A percentile compares a stretch with the other conserved stretches of the same genome.
These are phyloP conservation scores for Nakazawaea sp. DNA, from an alignment of 805 yeast genomes.

Conservation along the genomic window DNA sequence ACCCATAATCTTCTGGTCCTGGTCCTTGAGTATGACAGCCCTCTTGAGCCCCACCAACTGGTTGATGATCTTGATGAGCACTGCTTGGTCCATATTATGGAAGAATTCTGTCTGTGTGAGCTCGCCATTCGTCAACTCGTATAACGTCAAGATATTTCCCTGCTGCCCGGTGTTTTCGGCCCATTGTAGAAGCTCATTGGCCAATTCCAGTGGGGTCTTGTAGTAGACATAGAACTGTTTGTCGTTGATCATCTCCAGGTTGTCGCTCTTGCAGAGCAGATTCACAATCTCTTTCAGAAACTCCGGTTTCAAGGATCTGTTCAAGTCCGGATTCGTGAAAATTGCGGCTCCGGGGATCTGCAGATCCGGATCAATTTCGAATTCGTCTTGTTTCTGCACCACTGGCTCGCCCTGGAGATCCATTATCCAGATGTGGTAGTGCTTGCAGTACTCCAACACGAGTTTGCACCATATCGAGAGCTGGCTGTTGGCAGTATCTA, in stretches of 20 bases:
- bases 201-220: slow-evolving; percentile 68
- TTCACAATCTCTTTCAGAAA: slow-evolving; percentile 50
- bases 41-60: slow-evolving; percentile 59
- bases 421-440: slow-evolving; percentile 48
- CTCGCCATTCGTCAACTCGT: slow-evolving; percentile 70
- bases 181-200: slow-evolving; percentile 56
- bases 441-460: slow-evolving; percentile 53
- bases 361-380: background rate
- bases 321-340: slow-evolving; percentile 45
- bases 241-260: slow-evolving; percentile 26
- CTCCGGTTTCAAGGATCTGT: slow-evolving; percentile 46
- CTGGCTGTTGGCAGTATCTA: slow-evolving; percentile 71
- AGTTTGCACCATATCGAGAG: slow-evolving; percentile 70
- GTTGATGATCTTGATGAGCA: slow-evolving; percentile 50
- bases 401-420: slow-evolving; percentile 28
- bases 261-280: slow-evolving; percentile 43
- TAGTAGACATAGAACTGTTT: slow-evolving; percentile 45
- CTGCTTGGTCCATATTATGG: slow-evolving; percentile 48
- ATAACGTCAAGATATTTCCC: slow-evolving; percentile 71
- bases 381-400: slow-evolving; percentile 14
- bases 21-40: slow-evolving; percentile 67
- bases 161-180: slow-evolving; percentile 72
- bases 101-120: slow-evolving; percentile 50
- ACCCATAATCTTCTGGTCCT: slow-evolving; percentile 54
- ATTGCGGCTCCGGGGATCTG: slow-evolving; percentile 19